Evolutionary conservation across 352 stramenopile genomes (phyloP).

Genomic region (Thraustotheca clavata): DNA sequence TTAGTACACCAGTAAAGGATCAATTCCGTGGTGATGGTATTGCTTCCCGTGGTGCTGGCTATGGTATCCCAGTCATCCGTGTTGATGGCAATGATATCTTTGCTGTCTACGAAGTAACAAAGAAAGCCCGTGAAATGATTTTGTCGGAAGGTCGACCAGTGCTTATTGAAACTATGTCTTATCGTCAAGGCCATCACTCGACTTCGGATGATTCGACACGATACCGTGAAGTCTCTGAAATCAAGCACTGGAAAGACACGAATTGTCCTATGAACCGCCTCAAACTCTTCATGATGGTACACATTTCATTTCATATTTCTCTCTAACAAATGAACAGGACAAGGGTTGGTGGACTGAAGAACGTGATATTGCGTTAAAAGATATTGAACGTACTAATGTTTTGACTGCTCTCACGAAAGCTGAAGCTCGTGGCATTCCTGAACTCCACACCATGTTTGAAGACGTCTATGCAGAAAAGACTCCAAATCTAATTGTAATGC

Average conservation of each 20-base stretch:
- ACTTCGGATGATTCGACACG: constrained; percentile 97
- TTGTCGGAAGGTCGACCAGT: constrained; percentile 86
- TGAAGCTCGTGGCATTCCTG: constrained; percentile 85
- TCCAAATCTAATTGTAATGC: constrained; percentile 71
- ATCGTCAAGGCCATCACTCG: constrained; percentile 96
- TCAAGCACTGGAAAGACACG: constrained; percentile 87
- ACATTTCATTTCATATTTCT: constrained; percentile 19
- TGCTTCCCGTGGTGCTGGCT: constrained; percentile 87
- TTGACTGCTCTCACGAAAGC: constrained; percentile 77
- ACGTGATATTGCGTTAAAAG: constrained; percentile 65
- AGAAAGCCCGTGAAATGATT: constrained; percentile 85
- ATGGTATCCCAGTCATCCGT: constrained; percentile 95
- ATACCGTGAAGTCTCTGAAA: constrained; percentile 91
- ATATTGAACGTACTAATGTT: constrained; percentile 85
- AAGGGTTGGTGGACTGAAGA: constrained; percentile 86
- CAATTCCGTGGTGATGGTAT: constrained; percentile 98
- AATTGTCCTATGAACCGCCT: constrained; percentile 88
- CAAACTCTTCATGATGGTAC: constrained; percentile 84
- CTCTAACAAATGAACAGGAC: constrained; percentile 29
- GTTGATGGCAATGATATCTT: constrained; percentile 98
- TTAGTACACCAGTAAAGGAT: constrained; percentile 92
- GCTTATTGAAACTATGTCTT: constrained; percentile 98
- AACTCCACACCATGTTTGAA: constrained; percentile 91
- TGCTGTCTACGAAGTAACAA: constrained; percentile 91
- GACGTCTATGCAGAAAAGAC: constrained; percentile 97